Conservation (phyloP, 352 stramenopile genomes). For the Stephanocyclus meneghinianus region DNA sequence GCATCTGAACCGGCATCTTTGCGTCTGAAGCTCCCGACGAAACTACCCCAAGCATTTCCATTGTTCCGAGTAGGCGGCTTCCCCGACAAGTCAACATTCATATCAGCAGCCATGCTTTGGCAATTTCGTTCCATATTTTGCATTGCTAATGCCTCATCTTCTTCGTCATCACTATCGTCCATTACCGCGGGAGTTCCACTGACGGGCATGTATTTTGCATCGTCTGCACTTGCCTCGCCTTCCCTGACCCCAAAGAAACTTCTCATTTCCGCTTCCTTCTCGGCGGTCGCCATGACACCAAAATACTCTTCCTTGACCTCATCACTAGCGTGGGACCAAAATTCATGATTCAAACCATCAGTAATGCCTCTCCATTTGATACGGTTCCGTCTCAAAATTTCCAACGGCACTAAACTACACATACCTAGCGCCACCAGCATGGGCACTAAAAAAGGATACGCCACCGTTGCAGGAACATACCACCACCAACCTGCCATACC, state of each 20-base stretch:
- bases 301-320: constrained; percentile 52
- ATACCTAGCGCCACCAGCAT: constrained; percentile 56
- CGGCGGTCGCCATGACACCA: constrained; percentile 43
- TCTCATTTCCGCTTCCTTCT: constrained; percentile 49
- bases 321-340: constrained; percentile 39
- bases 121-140: constrained; percentile 48
- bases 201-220: constrained; percentile 54
- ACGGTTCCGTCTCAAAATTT: constrained; percentile 52
- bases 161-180: constrained; percentile 39
- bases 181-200: constrained; percentile 28
- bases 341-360: constrained; percentile 57
- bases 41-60: constrained; percentile 31
- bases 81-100: constrained; percentile 50
- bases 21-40: constrained; percentile 30
- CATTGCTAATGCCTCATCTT: constrained; percentile 47
- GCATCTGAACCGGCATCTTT: neutral
- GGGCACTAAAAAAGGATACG: constrained; percentile 57
- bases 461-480: constrained; percentile 59
- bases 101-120: constrained; percentile 36
- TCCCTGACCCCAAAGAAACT: constrained; percentile 57
- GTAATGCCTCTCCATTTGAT: constrained; percentile 57
- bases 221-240: constrained; percentile 29
- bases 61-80: constrained; percentile 18
- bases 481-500: constrained; percentile 57
- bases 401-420: constrained; percentile 46